phyloP scores from a whole-genome alignment of 1,139 yeast species.

The Blastobotrys buckinghamii region DNA sequence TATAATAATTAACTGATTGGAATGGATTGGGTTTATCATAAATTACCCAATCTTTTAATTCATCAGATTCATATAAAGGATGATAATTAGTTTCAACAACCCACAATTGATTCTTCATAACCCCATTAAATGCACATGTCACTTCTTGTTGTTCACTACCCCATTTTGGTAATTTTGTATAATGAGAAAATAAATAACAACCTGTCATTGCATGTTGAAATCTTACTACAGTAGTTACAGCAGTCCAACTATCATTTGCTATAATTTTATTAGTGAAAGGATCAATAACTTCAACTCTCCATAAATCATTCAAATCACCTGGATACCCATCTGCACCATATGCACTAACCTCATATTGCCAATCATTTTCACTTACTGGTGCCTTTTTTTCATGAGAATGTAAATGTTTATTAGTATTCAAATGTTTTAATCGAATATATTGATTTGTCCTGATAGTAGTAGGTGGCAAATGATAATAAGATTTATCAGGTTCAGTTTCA shows the following conservation, averaged over 20 bases:
- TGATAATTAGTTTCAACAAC: conserved; percentile 57
- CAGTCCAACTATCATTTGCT: conserved; percentile 34
- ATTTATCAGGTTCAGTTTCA: conserved; percentile 6
- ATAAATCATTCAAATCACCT: conserved; percentile 29
- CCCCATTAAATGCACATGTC: conserved; percentile 62
- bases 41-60: conserved; percentile 29
- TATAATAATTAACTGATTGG: conserved; percentile 32
- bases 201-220: conserved; percentile 52
- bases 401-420: conserved; percentile 51
- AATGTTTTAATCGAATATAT: conserved; percentile 56
- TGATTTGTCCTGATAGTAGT: conserved; percentile 43
- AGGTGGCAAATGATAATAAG: conserved; percentile 11
- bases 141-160: conserved; percentile 70
- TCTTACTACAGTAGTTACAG: conserved; percentile 53
- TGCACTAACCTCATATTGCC: conserved; percentile 67
- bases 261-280: not conserved
- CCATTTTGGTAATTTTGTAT: conserved; percentile 59
- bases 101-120: conserved; percentile 55
- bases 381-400: conserved; percentile 55
- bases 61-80: conserved; percentile 35
- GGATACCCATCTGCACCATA: conserved; percentile 43
- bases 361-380: conserved; percentile 76
- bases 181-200: conserved; percentile 61
- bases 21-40: conserved; percentile 21
- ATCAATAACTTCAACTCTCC: conserved; percentile 24